phyloP scores from a whole-genome alignment of 169 alveolate species.

The Plasmodium berghei region DNA sequence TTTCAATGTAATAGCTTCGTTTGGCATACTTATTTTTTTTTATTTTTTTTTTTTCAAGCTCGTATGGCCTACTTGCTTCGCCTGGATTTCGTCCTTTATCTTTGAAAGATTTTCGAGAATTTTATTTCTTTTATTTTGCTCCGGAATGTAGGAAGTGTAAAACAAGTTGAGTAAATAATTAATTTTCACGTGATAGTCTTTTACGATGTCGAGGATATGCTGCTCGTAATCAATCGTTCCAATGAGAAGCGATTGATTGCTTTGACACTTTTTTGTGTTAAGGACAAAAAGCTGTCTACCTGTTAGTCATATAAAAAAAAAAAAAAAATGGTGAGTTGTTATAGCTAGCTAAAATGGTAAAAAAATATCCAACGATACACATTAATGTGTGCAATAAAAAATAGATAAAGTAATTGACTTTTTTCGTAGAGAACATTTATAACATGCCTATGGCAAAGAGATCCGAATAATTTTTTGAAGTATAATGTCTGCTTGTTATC shows the following conservation, averaged over 20 bases:
- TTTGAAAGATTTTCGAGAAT: constrained; percentile 51
- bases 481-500: not conserved
- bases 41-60: not conserved
- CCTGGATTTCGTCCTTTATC: constrained; percentile 60
- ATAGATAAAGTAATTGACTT: no score
- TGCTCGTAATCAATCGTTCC: constrained; percentile 71
- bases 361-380: no score
- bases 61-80: constrained; percentile 38
- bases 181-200: constrained; percentile 62
- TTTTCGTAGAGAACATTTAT: no score
- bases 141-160: constrained; percentile 67
- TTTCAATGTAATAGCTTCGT: not conserved
- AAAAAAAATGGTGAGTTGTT: not conserved
- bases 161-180: constrained; percentile 62
- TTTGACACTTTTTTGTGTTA: constrained; percentile 63
- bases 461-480: constrained; percentile 52
- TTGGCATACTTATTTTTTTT: not conserved
- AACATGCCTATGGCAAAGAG: constrained; percentile 39
- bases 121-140: constrained; percentile 49
- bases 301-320: not conserved
- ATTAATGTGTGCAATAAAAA: no score
- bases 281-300: constrained; percentile 57
- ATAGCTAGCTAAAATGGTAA: no score
- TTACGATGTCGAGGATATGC: constrained; percentile 64
- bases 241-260: constrained; percentile 55